These are phyloP conservation scores for Wolfiporia cocos DNA, from an alignment of 1,284 basidiomycete genomes.

Conservation along the genomic window DNA sequence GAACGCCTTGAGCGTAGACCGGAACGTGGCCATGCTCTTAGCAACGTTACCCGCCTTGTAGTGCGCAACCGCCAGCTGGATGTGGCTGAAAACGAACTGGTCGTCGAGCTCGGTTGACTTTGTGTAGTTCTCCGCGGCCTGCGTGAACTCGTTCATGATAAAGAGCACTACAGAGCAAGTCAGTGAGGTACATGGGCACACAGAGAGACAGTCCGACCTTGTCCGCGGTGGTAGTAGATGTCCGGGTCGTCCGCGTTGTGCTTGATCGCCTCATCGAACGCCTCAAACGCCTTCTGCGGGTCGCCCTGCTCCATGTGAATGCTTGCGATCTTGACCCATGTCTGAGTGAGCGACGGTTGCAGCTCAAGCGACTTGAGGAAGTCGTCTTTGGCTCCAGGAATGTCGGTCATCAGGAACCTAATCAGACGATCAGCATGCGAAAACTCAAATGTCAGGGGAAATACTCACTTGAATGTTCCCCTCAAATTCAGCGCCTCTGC, in stretches of 20 bases:
- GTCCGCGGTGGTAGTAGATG: slow-evolving; percentile 98
- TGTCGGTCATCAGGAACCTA: slow-evolving; percentile 86
- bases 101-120: slow-evolving; percentile 84
- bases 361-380: slow-evolving; percentile 76
- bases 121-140: slow-evolving; percentile 88
- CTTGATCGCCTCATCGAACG: slow-evolving; percentile 87
- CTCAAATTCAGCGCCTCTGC: slow-evolving; percentile 92
- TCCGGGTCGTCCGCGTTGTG: slow-evolving; percentile 87
- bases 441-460: neutral
- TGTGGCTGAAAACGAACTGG: slow-evolving; percentile 89
- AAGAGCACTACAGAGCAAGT: slow-evolving; percentile 67
- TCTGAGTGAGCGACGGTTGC: slow-evolving; percentile 78
- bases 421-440: neutral
- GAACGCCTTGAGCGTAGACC: slow-evolving; percentile 76
- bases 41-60: slow-evolving; percentile 85
- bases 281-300: slow-evolving; percentile 77
- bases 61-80: slow-evolving; percentile 95
- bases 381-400: slow-evolving; percentile 82
- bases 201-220: slow-evolving; percentile 48
- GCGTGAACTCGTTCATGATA: slow-evolving; percentile 87
- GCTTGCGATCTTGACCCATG: slow-evolving; percentile 94
- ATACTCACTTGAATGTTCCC: slow-evolving; percentile 85
- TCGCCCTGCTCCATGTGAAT: slow-evolving; percentile 96
- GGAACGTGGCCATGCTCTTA: slow-evolving; percentile 87
- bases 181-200: neutral